Base-by-base conservation (phyloP, 164 flowering plant species). In the Pachysandra terminalis region DNA sequence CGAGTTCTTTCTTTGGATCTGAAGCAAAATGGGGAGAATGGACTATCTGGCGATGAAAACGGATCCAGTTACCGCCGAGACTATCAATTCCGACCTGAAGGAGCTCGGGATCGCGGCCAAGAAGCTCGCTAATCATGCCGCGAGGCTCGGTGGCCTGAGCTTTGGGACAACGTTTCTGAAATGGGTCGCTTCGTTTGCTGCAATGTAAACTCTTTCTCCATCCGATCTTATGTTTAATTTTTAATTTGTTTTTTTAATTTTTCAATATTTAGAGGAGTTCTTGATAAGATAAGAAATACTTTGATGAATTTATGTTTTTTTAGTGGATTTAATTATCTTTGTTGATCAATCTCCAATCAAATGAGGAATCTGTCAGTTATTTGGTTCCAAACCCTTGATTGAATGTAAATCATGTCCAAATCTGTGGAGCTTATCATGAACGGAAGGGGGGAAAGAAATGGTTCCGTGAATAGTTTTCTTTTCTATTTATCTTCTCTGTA, bases 111-210 rank as follows among this genome's bases (percentile, higher is more conserved):
- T 68, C 14, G 91, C 88, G 0, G 90, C 85, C 14, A 75, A 72
- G 79, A 85, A 59, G 63, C 81, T 88, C 48, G 61, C 81, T 17
- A 60, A 56, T 32, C 78, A 87, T 74, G 89, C 86, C 22, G 51
- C 75, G 28, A 80, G 37, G 72, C 75, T 82, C 0, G 85, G 86
- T 9, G 82, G 89, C 14, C 66, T 76, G 9, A 88, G 84, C 1
- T 77, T 84, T 65, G 92, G 87, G 9, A 87, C 90, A 65, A 63
- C 82, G 26, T 78, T 87, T 40, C 79, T 90, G 67, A 75, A 78
- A 84, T 90, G 90, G 90, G 65, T 90, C n/a, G 90, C 93, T 25
- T 87, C 85, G 35, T 78, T 90, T 27, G 74, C 96, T 66, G 96
- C 93, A 63, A 90, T 88, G 93, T 88, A 35, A 75, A 79, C 56